These are phyloP conservation scores for Pichia membranifaciens DNA, from an alignment of 805 yeast genomes.

Conservation along the genomic window DNA sequence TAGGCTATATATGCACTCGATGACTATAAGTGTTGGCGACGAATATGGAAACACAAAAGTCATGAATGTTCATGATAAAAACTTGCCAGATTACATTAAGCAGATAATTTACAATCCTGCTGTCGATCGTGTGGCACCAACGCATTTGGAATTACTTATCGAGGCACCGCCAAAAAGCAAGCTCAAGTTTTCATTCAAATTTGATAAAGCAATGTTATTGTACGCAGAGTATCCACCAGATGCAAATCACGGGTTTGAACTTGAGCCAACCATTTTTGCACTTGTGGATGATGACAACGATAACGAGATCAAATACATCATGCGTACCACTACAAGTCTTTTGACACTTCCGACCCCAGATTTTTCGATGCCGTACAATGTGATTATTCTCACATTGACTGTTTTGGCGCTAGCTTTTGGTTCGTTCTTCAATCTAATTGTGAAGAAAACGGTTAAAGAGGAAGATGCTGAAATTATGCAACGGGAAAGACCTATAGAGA, in stretches of 20 bases:
- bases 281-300: slow-evolving; percentile 32
- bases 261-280: slow-evolving; percentile 82
- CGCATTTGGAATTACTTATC: slow-evolving; percentile 70
- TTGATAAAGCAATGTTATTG: slow-evolving; percentile 80
- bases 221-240: slow-evolving; percentile 98
- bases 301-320: slow-evolving; percentile 34
- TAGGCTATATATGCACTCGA: slow-evolving; percentile 72
- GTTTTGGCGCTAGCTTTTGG: slow-evolving; percentile 92
- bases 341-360: slow-evolving; percentile 93
- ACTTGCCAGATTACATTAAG: slow-evolving; percentile 36
- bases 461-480: slow-evolving; percentile 49
- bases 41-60: slow-evolving; percentile 11
- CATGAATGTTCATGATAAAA: slow-evolving; percentile 21
- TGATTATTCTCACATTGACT: slow-evolving; percentile 88
- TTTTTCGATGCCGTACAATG: slow-evolving; percentile 98
- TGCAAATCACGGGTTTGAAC: slow-evolving; percentile 95
- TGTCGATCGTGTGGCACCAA: slow-evolving; percentile 70
- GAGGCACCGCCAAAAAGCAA: slow-evolving; percentile 59
- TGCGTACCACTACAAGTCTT: slow-evolving; percentile 82
- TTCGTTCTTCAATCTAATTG: slow-evolving; percentile 69
- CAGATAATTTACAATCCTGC: slow-evolving; percentile 69
- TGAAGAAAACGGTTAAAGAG: slow-evolving; percentile 68
- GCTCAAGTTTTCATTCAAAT: slow-evolving; percentile 61
- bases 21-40: slow-evolving; percentile 35
- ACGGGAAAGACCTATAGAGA: slow-evolving; percentile 17